These are phyloP conservation scores for Exophiala mesophila DNA, from an alignment of 2,329 filamentous ascomycete species.

Conservation along the genomic window DNA sequence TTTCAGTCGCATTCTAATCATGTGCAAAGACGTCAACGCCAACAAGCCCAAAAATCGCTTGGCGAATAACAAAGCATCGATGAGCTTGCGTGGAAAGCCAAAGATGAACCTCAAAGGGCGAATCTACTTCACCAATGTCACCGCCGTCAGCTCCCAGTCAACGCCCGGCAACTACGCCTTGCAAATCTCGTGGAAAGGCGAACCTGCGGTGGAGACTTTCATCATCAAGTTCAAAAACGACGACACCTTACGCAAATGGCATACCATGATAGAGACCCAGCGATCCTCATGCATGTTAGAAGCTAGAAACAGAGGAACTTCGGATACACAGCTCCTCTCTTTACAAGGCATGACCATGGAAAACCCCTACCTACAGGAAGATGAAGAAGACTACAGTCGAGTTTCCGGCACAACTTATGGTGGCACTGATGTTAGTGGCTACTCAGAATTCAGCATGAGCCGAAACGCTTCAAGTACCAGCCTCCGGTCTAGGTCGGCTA, in stretches of 20 bases:
- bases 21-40: conserved; percentile 89
- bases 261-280: conserved; percentile 70
- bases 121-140: conserved; percentile 99
- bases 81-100: conserved; percentile 64
- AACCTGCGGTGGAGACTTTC: conserved; percentile 94
- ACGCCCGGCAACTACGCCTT: conserved; percentile 91
- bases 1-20: conserved; percentile 90
- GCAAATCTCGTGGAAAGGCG: conserved; percentile 98
- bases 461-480: conserved; percentile 71
- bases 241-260: conserved; percentile 91
- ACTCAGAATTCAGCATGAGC: conserved; percentile 51
- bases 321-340: conserved; percentile 71
- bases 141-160: conserved; percentile 79
- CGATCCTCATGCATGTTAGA: conserved; percentile 49
- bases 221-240: conserved; percentile 90
- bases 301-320: conserved; percentile 48
- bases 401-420: conserved; percentile 26
- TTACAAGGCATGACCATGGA: conserved; percentile 67
- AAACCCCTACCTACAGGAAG: conserved; percentile 71
- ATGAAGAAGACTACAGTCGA: conserved; percentile 44
- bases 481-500: conserved; percentile 70
- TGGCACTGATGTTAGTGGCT: conserved; percentile 33
- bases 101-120: conserved; percentile 87
- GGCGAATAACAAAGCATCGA: conserved; percentile 63
- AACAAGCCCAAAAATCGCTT: conserved; percentile 70